Conservation (phyloP, 208 protist species). For the Acanthamoeba healyi region DNA sequence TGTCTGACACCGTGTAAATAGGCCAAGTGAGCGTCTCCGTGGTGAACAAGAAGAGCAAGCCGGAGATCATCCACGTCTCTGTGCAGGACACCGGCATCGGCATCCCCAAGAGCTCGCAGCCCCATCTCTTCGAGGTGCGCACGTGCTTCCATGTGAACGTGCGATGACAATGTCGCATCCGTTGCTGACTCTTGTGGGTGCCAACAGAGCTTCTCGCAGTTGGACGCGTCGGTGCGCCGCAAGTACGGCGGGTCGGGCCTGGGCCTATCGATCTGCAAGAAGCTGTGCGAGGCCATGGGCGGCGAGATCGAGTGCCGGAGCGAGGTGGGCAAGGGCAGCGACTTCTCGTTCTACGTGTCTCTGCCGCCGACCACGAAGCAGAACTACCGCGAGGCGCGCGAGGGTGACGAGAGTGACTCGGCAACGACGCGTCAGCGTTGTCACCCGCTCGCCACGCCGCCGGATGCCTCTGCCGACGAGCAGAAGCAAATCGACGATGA, state of each 20-base stretch:
- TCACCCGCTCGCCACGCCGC: background rate
- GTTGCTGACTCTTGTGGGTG: too few relatives aligned
- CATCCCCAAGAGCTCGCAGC: conserved; percentile 34
- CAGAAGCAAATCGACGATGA: background rate
- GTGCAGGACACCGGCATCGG: conserved; percentile 13
- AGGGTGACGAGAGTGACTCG: conserved; percentile 1
- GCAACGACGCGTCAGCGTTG: background rate
- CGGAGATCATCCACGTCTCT: background rate
- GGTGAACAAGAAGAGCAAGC: conserved; percentile 20
- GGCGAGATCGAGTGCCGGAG: conserved; percentile 30
- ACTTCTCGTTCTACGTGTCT: conserved; percentile 11
- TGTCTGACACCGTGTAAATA: background rate
- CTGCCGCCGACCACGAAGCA: conserved; percentile 30
- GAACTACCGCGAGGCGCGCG: conserved; percentile 36
- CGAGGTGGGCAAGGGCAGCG: conserved; percentile 59
- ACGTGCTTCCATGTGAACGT: too few relatives aligned
- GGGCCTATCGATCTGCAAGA: conserved; percentile 83
- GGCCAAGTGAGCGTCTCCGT: conserved; percentile 43
- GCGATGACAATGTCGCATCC: too few relatives aligned
- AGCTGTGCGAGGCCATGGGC: conserved; percentile 79
- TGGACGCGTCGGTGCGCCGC: conserved; percentile 74
- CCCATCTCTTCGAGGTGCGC: conserved; percentile 28
- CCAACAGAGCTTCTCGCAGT: conserved; percentile 71
- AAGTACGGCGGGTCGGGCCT: conserved; percentile 86
- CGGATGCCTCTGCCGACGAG: background rate